Evolutionary conservation across 305 asterid genomes (phyloP).

Genomic region (Andrographis paniculata): DNA sequence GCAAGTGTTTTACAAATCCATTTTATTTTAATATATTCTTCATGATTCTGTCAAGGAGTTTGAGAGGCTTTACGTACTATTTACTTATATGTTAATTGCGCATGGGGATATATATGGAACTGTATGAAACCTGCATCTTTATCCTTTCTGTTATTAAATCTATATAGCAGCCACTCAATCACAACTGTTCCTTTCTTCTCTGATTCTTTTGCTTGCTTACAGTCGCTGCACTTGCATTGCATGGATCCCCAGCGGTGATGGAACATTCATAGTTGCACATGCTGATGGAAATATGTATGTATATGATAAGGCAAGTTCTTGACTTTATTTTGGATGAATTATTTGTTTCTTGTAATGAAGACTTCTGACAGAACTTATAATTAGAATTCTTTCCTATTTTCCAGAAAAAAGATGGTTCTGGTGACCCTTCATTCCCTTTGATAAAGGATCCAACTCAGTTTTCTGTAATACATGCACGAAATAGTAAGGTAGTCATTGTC

Average conservation of each 20-base stretch:
- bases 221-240: conserved; percentile 59
- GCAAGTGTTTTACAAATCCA: too few relatives aligned
- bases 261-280: conserved; percentile 49
- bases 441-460: conserved; percentile 72
- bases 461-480: conserved; percentile 68
- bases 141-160: neutral
- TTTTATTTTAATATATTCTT: too few relatives aligned
- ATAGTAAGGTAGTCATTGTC: conserved; percentile 50
- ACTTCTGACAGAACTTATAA: conserved; percentile 11
- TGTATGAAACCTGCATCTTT: neutral
- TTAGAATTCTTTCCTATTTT: conserved; percentile 18
- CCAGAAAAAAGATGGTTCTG: conserved; percentile 70
- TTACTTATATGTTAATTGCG: too few relatives aligned
- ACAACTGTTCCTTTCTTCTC: neutral
- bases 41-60: too few relatives aligned
- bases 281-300: conserved; percentile 58
- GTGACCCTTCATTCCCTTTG: conserved; percentile 66
- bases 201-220: conserved; percentile 17
- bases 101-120: too few relatives aligned
- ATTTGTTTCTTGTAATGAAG: conserved; percentile 6
- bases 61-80: too few relatives aligned
- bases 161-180: neutral
- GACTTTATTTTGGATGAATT: conserved; percentile 11
- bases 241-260: conserved; percentile 61
- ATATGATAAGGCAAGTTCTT: conserved; percentile 58